Conservation (phyloP, 768 basidiomycete genomes). For the Trametes maxima region DNA sequence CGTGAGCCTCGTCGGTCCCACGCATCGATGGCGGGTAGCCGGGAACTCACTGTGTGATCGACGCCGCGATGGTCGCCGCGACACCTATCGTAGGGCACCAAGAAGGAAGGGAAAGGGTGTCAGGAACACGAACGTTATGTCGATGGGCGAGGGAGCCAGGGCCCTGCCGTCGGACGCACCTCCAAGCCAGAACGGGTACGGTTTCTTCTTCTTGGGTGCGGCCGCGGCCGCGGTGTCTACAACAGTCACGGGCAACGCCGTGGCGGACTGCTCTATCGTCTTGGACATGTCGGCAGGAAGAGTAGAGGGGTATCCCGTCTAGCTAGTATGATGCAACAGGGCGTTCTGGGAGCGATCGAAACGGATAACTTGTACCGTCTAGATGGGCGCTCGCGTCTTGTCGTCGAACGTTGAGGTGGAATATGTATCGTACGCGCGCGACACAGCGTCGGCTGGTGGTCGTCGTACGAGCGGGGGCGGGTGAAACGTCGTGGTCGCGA, state of each 20-base stretch:
- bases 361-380: conserved; percentile 8
- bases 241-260: conserved; percentile 14
- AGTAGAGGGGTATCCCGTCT: conserved; percentile 8
- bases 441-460: neutral
- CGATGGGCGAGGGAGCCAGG: neutral
- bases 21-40: neutral
- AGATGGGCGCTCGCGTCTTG: conserved; percentile 1
- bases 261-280: conserved; percentile 15
- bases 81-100: conserved; percentile 44
- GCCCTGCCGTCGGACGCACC: conserved; percentile 46
- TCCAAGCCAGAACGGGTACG: conserved; percentile 87
- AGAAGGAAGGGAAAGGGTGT: conserved; percentile 7
- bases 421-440: neutral
- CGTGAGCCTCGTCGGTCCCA: conserved; percentile 2
- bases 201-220: conserved; percentile 52
- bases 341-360: neutral
- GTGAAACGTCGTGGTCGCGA: neutral
- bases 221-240: conserved; percentile 1
- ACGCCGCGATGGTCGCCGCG: conserved; percentile 87
- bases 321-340: neutral
- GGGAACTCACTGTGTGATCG: conserved; percentile 72
- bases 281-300: conserved; percentile 12
- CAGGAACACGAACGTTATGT: neutral
- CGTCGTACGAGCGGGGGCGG: conserved; percentile 12
- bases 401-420: neutral